These are phyloP conservation scores for Chlorencoelia australis DNA, from an alignment of 2,329 filamentous ascomycete species.

Conservation along the genomic window DNA sequence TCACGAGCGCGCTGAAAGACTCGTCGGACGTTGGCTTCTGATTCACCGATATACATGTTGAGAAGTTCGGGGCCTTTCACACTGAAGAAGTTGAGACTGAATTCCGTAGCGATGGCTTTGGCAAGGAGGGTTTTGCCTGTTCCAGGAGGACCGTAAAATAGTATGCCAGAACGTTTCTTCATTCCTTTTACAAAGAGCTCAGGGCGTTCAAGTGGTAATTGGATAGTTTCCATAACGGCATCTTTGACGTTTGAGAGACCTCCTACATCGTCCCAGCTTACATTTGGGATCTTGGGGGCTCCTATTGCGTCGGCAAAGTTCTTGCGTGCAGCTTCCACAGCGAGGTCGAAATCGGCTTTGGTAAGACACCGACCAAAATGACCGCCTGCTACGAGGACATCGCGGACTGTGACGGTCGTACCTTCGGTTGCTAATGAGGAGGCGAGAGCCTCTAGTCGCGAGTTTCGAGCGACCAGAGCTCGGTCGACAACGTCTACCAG, in stretches of 20 bases:
- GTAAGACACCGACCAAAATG: constrained; percentile 68
- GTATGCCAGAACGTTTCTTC: constrained; percentile 91
- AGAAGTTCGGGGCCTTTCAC: constrained; percentile 86
- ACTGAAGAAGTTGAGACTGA: constrained; percentile 88
- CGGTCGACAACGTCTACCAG: constrained; percentile 90
- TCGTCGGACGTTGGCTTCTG: constrained; percentile 80
- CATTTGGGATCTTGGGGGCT: constrained; percentile 94
- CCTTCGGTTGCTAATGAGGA: constrained; percentile 31
- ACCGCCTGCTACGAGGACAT: constrained; percentile 83
- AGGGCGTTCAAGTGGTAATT: constrained; percentile 79
- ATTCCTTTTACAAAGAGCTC: constrained; percentile 95
- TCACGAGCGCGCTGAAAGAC: constrained; percentile 84
- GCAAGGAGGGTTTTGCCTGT: constrained; percentile 89
- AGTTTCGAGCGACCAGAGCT: constrained; percentile 65
- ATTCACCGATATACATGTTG: constrained; percentile 95
- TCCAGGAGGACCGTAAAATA: constrained; percentile 86
- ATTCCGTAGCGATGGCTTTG: constrained; percentile 88
- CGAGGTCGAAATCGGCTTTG: constrained; percentile 78
- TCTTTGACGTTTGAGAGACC: constrained; percentile 91
- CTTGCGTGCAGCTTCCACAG: constrained; percentile 89
- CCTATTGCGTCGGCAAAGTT: constrained; percentile 98
- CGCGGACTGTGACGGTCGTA: constrained; percentile 54
- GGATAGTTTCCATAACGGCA: constrained; percentile 93
- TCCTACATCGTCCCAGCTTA: constrained; percentile 92
- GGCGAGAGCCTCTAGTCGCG: constrained; percentile 67